Conservation (phyloP, 2,329 filamentous ascomycete genomes). For the Colletotrichum sp. region DNA sequence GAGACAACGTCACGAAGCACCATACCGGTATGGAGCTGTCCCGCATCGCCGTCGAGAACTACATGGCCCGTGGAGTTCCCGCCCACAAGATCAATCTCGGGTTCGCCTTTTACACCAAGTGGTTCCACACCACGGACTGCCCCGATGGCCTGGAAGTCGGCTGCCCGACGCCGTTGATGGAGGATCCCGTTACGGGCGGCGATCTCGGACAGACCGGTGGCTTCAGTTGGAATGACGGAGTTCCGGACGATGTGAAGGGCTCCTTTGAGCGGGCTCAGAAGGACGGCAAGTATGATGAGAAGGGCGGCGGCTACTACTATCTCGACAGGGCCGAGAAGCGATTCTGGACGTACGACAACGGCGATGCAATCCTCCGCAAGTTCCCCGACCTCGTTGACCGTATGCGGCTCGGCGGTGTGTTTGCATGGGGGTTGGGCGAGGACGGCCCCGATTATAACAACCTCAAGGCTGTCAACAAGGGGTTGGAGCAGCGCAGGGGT, state of each 20-base stretch:
- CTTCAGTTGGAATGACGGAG: slow-evolving; percentile 65
- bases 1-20: slow-evolving; percentile 67
- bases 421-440: slow-evolving; percentile 78
- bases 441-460: slow-evolving; percentile 56
- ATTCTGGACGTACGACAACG: slow-evolving; percentile 80
- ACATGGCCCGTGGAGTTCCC: slow-evolving; percentile 59
- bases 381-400: slow-evolving; percentile 62
- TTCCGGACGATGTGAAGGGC: slow-evolving; percentile 54
- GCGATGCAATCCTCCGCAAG: slow-evolving; percentile 64
- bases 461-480: slow-evolving; percentile 36
- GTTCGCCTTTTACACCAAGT: slow-evolving; percentile 72
- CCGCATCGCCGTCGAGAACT: slow-evolving; percentile 59
- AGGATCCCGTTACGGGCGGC: slow-evolving; percentile 61
- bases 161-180: slow-evolving; percentile 61
- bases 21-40: slow-evolving; percentile 67
- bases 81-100: slow-evolving; percentile 64
- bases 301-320: slow-evolving; percentile 70
- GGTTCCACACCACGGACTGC: slow-evolving; percentile 56
- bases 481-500: slow-evolving; percentile 20
- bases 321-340: slow-evolving; percentile 63
- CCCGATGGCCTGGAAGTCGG: slow-evolving; percentile 50
- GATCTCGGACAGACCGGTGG: slow-evolving; percentile 63
- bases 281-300: slow-evolving; percentile 60
- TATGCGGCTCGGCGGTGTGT: slow-evolving; percentile 69
- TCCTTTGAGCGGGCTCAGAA: slow-evolving; percentile 64